Evolutionary conservation across 331 rosid species (phyloP), one percentile per base, ranked within the genome.

Genomic region (Rhamnella rubrinervis): DNA sequence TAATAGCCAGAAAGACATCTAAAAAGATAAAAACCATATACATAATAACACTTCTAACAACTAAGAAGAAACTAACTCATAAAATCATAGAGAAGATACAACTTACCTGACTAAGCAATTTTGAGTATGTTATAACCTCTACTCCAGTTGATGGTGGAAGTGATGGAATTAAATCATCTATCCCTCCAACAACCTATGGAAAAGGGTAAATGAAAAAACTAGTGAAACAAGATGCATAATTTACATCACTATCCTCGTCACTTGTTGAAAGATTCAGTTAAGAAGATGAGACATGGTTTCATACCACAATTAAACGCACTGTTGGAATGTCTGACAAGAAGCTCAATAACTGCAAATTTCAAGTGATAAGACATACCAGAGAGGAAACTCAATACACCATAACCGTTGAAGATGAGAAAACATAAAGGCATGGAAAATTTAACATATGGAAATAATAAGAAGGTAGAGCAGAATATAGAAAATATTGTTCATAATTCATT

Each of bases 301-400:
- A 58, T 95, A 95, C 99, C 99, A 91, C 99, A 57, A 95, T 78
- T 49, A 95, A 79, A 56, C 93, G 95, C 37, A 91, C 89, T 46
- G 90, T 83, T 73, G 99, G 89, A 75, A 95, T 84, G 67, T 91
- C 97, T 15, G 95, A 82, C 78, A 95, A 82, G 84, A 80, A 80
- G 89, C 92, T 91, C 86, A 95, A 68, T 79, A 95, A 73, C 99
- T 95, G 97, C 85, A 82, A 80, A 38, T 71, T 74, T 56, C 66
- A 77, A 64, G 80, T 69, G 66, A 80, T 26, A 69, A 53, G 72
- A 59, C 56, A 72, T 64, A 68, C 74, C 63, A 66, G 53, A 50
- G 72, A 65, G 71, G 77, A 81, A 67, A 57, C 53, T 68, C 20
- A 61, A 19, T 59, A 39, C 55, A 28, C 51, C 50, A 68, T 68